Conservation (phyloP, 2,329 filamentous ascomycete species). For the Colletotrichum lentis region DNA sequence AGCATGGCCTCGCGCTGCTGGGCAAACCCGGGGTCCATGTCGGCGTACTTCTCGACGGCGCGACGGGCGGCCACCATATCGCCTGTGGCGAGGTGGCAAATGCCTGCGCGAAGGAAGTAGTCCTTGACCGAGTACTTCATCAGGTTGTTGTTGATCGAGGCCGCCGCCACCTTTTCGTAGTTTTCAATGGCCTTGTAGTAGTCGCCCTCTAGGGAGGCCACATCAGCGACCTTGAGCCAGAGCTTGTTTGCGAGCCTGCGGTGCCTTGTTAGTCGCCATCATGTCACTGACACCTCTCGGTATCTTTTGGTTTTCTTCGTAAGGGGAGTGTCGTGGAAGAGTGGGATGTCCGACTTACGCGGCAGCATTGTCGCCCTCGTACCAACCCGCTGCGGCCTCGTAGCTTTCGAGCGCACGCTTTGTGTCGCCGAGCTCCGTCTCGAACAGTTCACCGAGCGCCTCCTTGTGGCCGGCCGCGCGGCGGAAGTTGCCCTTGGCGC, state of each 20-base stretch:
- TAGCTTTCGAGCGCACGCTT: constrained; percentile 84
- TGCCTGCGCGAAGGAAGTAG: constrained; percentile 91
- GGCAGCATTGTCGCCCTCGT: constrained; percentile 83
- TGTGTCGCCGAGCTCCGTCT: constrained; percentile 80
- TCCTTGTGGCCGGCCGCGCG: constrained; percentile 92
- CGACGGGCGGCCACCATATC: constrained; percentile 82
- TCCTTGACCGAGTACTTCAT: constrained; percentile 96
- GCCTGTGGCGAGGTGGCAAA: constrained; percentile 79
- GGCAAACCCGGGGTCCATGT: constrained; percentile 79
- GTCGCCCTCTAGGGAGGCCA: constrained; percentile 81
- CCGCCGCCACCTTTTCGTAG: constrained; percentile 83
- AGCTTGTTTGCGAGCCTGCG: constrained; percentile 87
- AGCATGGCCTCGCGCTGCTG: constrained; percentile 83
- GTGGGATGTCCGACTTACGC: constrained; percentile 66
- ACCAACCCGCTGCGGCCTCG: constrained; percentile 87
- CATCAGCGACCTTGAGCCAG: constrained; percentile 89
- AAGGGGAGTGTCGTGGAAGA: background rate
- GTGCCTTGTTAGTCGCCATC: background rate
- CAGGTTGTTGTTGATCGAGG: constrained; percentile 85
- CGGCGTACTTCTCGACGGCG: constrained; percentile 82
- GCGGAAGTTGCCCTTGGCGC: constrained; percentile 87
- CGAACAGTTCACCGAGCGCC: constrained; percentile 84
- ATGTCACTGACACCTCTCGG: background rate
- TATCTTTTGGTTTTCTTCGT: background rate
- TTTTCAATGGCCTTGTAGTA: constrained; percentile 84